Evolutionary conservation across 352 stramenopile genomes (phyloP), one percentile per base, ranked within the genome.

Genomic region (Nothophytophthora sp.): DNA sequence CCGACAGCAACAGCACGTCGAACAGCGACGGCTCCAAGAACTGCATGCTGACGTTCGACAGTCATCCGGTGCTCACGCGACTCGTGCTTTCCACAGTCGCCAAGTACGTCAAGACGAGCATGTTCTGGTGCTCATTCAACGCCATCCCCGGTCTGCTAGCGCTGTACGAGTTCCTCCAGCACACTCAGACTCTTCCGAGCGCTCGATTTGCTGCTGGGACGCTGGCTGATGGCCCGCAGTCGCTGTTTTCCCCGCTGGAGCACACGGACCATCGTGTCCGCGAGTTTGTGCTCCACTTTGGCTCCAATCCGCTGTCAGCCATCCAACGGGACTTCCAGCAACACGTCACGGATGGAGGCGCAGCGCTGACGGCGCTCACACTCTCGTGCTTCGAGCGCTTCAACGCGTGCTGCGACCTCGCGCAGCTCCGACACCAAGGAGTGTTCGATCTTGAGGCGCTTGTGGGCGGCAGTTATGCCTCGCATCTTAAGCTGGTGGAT

Each of bases 231-330:
- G n/a, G n/a, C n/a, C 28, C 19, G 20, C 16, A 3, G n/a, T n/a
- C n/a, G n/a, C n/a, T 67, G 38, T 76, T 56, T 56, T 69, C 64
- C 0, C 60, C 63, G 15, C 41, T 72, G 15, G 67, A 81, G 41
- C 38, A 68, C 38, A 62, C 59, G 15, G 64, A 74, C 16, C 71
- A 75, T 44, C 58, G 67, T 5, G 45, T 83, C 9, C 53, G 68
- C 1, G 75, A 86, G 51, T 89, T 85, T 30, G 73, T 84, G 34
- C 65, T 87, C 27, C 73, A 68, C 43, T 86, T 89, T 39, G 63
- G 65, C 22, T 74, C 76, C 4, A 77, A 76, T 10, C 73, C 78
- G 27, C 55, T 89, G 6, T 42, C 79, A 25, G 73, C 72, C 36
- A 77, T 86, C 40, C 73, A 86, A 34, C 70, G 81, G 12, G 73